Percentiles rank a stretch among this genome's conserved stretches.
Conservation (phyloP, 495 filamentous ascomycete species). For the Platismatia glauca region DNA sequence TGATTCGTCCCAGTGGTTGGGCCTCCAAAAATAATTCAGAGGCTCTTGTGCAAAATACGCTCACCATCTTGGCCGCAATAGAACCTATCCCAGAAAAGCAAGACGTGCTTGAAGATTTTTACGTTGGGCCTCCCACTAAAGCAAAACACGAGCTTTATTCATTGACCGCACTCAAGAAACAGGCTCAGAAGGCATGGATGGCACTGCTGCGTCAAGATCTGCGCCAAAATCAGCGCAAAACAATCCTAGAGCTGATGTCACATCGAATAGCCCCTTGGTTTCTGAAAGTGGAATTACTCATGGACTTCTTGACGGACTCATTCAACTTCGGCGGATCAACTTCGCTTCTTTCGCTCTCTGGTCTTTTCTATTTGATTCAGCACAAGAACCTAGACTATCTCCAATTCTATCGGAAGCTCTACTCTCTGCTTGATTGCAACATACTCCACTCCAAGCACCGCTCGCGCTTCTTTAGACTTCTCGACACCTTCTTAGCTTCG, state of each 20-base stretch:
- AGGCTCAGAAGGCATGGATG: slow-evolving; percentile 77
- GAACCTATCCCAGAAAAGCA: slow-evolving; percentile 52
- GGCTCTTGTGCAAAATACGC: slow-evolving; percentile 43
- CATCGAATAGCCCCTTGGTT: slow-evolving; percentile 81
- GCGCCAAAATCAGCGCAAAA: slow-evolving; percentile 66
- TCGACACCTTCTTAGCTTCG: slow-evolving; percentile 87
- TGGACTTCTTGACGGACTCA: slow-evolving; percentile 93
- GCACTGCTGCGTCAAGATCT: slow-evolving; percentile 58
- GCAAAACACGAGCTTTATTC: slow-evolving; percentile 49
- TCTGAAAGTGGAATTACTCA: slow-evolving; percentile 71
- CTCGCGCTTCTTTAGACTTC: slow-evolving; percentile 82
- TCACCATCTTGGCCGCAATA: slow-evolving; percentile 56
- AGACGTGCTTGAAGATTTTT: slow-evolving; percentile 60
- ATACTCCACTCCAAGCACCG: slow-evolving; percentile 90
- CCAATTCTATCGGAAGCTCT: slow-evolving; percentile 85
- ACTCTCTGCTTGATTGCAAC: slow-evolving; percentile 75
- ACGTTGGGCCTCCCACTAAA: slow-evolving; percentile 47
- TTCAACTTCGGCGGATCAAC: slow-evolving; percentile 79
- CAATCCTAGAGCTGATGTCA: slow-evolving; percentile 62
- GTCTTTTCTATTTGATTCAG: slow-evolving; percentile 90
- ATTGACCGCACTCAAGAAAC: slow-evolving; percentile 38
- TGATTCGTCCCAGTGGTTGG: slow-evolving; percentile 6
- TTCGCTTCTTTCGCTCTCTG: slow-evolving; percentile 80
- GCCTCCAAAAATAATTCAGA: background rate
- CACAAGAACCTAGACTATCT: slow-evolving; percentile 94